These are phyloP conservation scores for Fusarium devonianum DNA, from an alignment of 2,329 filamentous ascomycete genomes.

Conservation along the genomic window DNA sequence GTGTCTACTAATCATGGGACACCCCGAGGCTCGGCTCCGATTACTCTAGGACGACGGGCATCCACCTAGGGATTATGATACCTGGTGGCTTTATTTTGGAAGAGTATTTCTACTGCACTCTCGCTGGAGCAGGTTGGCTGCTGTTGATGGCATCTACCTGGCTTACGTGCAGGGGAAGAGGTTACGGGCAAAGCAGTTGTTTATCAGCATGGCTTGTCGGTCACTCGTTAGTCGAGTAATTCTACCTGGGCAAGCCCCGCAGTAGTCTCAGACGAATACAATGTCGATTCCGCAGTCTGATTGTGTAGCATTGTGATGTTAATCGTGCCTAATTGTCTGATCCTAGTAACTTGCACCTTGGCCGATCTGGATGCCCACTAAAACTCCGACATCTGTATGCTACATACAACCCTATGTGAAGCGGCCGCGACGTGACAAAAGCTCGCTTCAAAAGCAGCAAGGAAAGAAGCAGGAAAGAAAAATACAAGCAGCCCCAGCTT, in stretches of 20 bases:
- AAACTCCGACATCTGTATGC: too few species aligned
- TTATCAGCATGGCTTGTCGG: constrained; percentile 44
- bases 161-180: constrained; percentile 37
- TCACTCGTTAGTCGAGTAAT: constrained; percentile 44
- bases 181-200: constrained; percentile 44
- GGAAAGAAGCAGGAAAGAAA: constrained; percentile 1
- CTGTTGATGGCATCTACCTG: constrained; percentile 20
- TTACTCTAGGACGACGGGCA: constrained; percentile 45
- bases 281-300: constrained; percentile 36
- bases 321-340: too few species aligned
- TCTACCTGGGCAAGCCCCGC: constrained; percentile 44
- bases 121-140: constrained; percentile 22
- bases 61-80: constrained; percentile 41
- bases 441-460: not conserved
- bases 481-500: constrained; percentile 2
- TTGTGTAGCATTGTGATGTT: too few species aligned
- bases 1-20: constrained; percentile 37
- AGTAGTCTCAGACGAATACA: constrained; percentile 47
- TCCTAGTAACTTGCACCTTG: too few species aligned
- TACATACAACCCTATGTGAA: too few species aligned
- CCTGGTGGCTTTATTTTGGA: constrained; percentile 40
- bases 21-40: constrained; percentile 45
- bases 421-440: too few species aligned
- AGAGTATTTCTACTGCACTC: constrained; percentile 38
- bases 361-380: too few species aligned